Evolutionary conservation across 1,139 yeast species (phyloP), one percentile per base, ranked within the genome.

Genomic region (Kluyveromyces marxianus): DNA sequence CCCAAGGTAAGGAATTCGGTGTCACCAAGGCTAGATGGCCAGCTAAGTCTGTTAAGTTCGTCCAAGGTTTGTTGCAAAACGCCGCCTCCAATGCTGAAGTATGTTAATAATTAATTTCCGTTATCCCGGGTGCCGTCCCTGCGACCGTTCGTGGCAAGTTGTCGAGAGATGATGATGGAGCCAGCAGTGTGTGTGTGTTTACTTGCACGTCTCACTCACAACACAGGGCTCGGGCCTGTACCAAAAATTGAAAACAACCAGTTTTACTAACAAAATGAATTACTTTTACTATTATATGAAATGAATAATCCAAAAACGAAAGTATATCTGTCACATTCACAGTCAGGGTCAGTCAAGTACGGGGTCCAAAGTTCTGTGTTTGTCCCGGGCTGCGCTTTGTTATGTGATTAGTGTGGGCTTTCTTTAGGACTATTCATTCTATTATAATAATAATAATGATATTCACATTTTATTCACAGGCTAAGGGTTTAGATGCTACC

Each of bases 1-100:
- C 94, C 65, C 98, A 92, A 80, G 99, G 97, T 78, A 92, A 92
- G 79, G 98, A 92, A 81, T 94, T 90, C 70, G 98, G 97, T 77
- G 96, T 89, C 72, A 89, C 97, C 82, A 90, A 87, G 80, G 98
- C 97, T 68, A 90, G 99, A 88, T 92, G 99, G 99, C 99, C 99
- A 71, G 96, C 81, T 62, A 92, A 94, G 86, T 87, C 96, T 58
- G 97, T 92, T 72, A 86, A 88, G 79, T 89, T 86, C 75, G 77
- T 92, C 69, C 83, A 86, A 73, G 97, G 88, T 73, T 83, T 92
- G 72, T 83, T 92, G 76, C 83, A 83, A 76, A 94, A 92, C 75
- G 99, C 98, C 71, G 92, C 89, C 75, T 83, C 98, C 69, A 94
- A 92, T 79, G 99, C 99, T 74, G 98, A 92, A 71, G 74, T 69